Evolutionary conservation across 192 early-diverging fungal species (phyloP), one percentile per base, ranked within the genome.

Genomic region (Mortierella hygrophila): DNA sequence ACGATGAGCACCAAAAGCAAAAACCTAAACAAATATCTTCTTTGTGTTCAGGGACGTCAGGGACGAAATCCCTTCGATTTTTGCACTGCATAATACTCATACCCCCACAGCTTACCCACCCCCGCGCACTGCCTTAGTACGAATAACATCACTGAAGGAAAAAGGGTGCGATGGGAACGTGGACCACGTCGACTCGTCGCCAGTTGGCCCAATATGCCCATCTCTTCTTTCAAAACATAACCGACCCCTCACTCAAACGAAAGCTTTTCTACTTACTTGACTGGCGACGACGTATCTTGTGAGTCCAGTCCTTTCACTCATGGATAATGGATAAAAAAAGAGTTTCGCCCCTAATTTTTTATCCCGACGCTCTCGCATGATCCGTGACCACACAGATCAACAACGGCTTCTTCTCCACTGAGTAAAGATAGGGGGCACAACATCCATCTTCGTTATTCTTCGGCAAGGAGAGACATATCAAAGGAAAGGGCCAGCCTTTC

Each of bases 31-130:
- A 35, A 0, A 9, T 9, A 40, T 26, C 8, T 32, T 32, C 60
- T 32, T 15, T 65, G 60, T 65, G 60, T 65, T 65, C 60, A 65
- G 60, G 60, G 55, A 60, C 55, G 38, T 40, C 44, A 46, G 44
- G 44, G 11, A 46, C 49, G 60, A 65, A 26, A 65, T 10, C 60
- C 29, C 32, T 65, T 35, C 11, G 3, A 65, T 65, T 29, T 29
- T 65, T 65, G 60, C 60, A 65, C 60, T 15, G 13, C 60, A 65
- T 65, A 4, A 65, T 29, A 10, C 60, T 15, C 10, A 21, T 9
- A 18, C 8, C 8, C 21, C n/a, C n/a, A 23, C 55, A 26, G 5
- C 55, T n/a, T 23, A 20, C 6, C 52, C 2, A 16, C 4, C 2
- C 21, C n/a, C n/a, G 6, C n/a, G 55, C 55, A 57, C 60, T 35